These are phyloP conservation scores for Mycena indigotica DNA, from an alignment of 768 basidiomycete genomes.

Conservation along the genomic window DNA sequence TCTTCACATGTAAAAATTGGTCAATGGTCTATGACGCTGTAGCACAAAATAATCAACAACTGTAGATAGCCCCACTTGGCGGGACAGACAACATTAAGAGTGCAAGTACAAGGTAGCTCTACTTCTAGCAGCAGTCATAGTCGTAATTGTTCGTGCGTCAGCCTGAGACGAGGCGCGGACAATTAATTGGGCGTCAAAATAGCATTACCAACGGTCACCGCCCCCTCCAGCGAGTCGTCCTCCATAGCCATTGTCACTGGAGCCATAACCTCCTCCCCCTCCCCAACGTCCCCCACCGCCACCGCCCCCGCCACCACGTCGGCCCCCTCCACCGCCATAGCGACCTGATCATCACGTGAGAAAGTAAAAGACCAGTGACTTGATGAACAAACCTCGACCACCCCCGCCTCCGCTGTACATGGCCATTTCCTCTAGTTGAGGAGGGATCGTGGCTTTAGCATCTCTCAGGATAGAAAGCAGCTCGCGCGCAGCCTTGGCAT, in stretches of 20 bases:
- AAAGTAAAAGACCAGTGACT: not conserved
- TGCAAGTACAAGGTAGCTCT: no score
- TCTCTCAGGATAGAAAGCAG: conserved; percentile 84
- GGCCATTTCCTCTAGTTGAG: conserved; percentile 92
- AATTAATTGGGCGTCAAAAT: no score
- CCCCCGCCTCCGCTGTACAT: conserved; percentile 84
- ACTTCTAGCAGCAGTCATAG: no score
- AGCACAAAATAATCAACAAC: conserved; percentile 27
- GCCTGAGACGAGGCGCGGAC: not conserved
- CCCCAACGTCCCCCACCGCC: conserved; percentile 49
- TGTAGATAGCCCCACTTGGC: conserved; percentile 11
- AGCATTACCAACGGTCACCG: not conserved
- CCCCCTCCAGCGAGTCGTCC: conserved; percentile 10
- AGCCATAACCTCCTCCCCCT: conserved; percentile 45
- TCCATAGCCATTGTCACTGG: conserved; percentile 46
- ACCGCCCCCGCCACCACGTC: conserved; percentile 46
- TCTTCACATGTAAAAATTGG: conserved; percentile 36
- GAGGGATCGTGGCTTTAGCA: conserved; percentile 82
- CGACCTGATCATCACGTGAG: conserved; percentile 42
- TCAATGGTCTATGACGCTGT: conserved; percentile 33
- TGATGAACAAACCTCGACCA: conserved; percentile 57
- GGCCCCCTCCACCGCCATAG: conserved; percentile 44
- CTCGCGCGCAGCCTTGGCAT: conserved; percentile 92
- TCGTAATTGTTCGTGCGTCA: no score
- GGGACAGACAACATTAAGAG: no score